These are phyloP conservation scores for Teunomyces aglyptinius DNA, from an alignment of 805 yeast genomes.

Conservation along the genomic window DNA sequence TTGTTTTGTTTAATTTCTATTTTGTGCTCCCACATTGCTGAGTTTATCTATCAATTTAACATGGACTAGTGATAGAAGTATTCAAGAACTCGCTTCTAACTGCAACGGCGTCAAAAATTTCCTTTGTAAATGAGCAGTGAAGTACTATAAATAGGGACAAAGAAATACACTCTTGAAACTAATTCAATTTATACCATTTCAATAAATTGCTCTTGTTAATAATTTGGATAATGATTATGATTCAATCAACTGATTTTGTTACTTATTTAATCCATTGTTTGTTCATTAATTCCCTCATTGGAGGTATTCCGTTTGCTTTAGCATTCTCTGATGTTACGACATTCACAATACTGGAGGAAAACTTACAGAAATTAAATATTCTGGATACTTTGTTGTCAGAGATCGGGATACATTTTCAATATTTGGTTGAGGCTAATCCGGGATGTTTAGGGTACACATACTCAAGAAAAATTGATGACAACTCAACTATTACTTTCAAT, in stretches of 20 bases:
- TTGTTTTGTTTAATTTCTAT: neutral
- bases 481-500: neutral
- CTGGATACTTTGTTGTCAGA: neutral
- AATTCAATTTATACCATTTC: neutral
- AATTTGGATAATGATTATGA: constrained; percentile 5
- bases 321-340: neutral
- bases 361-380: neutral
- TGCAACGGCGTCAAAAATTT: neutral
- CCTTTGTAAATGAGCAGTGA: neutral
- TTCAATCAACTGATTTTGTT: neutral
- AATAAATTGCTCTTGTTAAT: neutral
- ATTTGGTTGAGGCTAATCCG: neutral
- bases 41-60: neutral
- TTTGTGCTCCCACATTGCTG: neutral
- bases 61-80: neutral
- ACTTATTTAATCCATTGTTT: neutral
- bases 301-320: neutral
- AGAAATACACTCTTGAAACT: neutral
- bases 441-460: neutral
- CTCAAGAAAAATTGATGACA: neutral
- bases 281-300: neutral
- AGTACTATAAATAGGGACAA: neutral
- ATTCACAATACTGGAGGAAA: neutral
- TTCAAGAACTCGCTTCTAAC: neutral
- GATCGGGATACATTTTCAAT: neutral